phyloP scores from a whole-genome alignment of 2,329 filamentous ascomycete species.

The Colletotrichum cereale region DNA sequence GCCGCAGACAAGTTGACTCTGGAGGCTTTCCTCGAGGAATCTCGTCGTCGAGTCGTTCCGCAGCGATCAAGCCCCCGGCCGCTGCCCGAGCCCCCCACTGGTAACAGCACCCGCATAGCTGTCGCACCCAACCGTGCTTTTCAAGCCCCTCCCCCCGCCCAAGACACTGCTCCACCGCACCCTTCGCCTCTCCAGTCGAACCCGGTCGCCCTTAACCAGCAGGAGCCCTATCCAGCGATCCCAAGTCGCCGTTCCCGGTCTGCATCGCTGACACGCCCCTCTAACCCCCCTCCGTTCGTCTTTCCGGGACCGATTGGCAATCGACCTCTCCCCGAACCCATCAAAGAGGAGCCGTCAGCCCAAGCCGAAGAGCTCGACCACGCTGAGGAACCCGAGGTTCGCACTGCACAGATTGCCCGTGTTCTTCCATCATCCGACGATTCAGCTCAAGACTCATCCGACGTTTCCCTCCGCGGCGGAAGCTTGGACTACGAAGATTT shows the following conservation, averaged over 20 bases:
- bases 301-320: neutral
- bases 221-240: constrained; percentile 24
- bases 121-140: constrained; percentile 20
- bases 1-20: constrained; percentile 3
- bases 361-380: constrained; percentile 19
- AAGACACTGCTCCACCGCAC: constrained; percentile 33
- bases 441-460: constrained; percentile 15
- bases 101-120: constrained; percentile 7
- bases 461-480: constrained; percentile 25
- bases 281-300: neutral
- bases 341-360: constrained; percentile 12
- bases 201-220: constrained; percentile 33
- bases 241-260: constrained; percentile 32
- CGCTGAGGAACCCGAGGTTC: constrained; percentile 31
- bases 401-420: constrained; percentile 25
- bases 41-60: neutral
- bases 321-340: constrained; percentile 14
- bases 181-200: constrained; percentile 39
- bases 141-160: constrained; percentile 32
- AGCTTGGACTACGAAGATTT: constrained; percentile 28
- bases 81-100: constrained; percentile 35
- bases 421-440: constrained; percentile 28
- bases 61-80: constrained; percentile 16
- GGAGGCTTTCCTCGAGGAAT: constrained; percentile 17
- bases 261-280: constrained; percentile 26